Percentiles rank a stretch among this genome's conserved stretches.
These are phyloP conservation scores for Ambrosia trifida DNA, from an alignment of 129 eudicot species.

Conservation along the genomic window DNA sequence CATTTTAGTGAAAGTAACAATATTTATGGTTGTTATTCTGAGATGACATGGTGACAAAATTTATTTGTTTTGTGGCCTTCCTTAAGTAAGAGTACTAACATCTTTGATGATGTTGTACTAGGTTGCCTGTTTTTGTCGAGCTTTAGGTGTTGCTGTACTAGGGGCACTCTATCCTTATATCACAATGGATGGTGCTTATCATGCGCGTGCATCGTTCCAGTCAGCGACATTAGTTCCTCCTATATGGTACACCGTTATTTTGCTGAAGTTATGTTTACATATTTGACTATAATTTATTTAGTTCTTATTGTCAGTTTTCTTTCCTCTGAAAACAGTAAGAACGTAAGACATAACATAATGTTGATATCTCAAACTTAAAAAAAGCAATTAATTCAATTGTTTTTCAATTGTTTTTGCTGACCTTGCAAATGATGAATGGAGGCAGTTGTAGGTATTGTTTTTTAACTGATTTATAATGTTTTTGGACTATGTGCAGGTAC, in stretches of 20 bases:
- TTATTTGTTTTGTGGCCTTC: not conserved
- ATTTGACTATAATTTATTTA: not conserved
- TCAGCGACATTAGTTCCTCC: slow-evolving; percentile 51
- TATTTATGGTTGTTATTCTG: slow-evolving; percentile 37
- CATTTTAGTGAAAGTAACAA: too few relatives aligned
- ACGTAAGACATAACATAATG: too few relatives aligned
- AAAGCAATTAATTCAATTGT: too few relatives aligned
- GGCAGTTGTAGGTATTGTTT: too few relatives aligned
- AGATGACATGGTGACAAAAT: slow-evolving; percentile 85
- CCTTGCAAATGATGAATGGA: too few relatives aligned
- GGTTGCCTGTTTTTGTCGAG: slow-evolving; percentile 95
- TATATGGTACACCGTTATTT: slow-evolving; percentile 37
- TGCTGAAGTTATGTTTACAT: not conserved
- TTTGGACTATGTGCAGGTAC: too few relatives aligned
- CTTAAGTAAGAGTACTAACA: slow-evolving; percentile 8
- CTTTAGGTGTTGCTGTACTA: slow-evolving; percentile 93
- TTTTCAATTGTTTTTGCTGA: too few relatives aligned
- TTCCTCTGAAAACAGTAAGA: slow-evolving; percentile 68
- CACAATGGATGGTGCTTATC: slow-evolving; percentile 77
- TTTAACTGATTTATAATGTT: too few relatives aligned
- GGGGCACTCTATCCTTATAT: slow-evolving; percentile 79
- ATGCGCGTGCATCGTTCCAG: slow-evolving; percentile 72
- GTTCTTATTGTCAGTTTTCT: not conserved
- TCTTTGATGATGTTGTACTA: slow-evolving; percentile 28
- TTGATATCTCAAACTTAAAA: too few relatives aligned